Base-by-base conservation (phyloP, 2,329 filamentous ascomycete genomes). In the Aspergillus tamarii region DNA sequence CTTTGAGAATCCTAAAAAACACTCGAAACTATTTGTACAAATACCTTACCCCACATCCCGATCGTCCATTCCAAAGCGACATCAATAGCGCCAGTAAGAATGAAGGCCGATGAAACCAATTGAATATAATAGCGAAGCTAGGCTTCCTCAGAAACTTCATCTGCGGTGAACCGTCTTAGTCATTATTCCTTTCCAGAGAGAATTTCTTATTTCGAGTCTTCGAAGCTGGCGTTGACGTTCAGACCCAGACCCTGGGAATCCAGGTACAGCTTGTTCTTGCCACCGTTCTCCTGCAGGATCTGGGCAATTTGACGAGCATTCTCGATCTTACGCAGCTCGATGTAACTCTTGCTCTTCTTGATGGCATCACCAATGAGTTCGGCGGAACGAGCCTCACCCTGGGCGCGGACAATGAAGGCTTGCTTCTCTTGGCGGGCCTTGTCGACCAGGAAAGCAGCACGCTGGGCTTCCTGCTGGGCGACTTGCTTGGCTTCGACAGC, bases 361-460 rank as follows among this genome's bases (percentile, higher is more conserved):
- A 99, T 96, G 66, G 95, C 95, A 59, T 99, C 95, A 81, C 95
- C 95, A 75, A 99, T 97, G 68, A 99, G 89, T 83, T 99, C 94
- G 54, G 95, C 95, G 45, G 95, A 98, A 70, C 95, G 92, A 57
- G 95, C 95, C 84, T 99, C 95, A 93, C 95, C 95, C 88, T 98
- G 95, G 4, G 95, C 95, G 82, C 93, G 93, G 77, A 99, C 95
- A 61, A 99, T 93, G 84, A 94, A 97, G 73, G 95, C 95, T 83
- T 99, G 95, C 86, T 99, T 99, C 87, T 99, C 95, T 83, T 99
- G 95, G 71, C 95, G 90, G 60, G 95, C 95, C 84, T 98, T 97
- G 89, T 99, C 95, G 70, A 99, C 95, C 59, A 99, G 86, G 83
- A 99, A 99, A 65, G 95, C 95, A 39, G 95, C 95, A 68, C 95